Evolutionary conservation across 257 asterid species (phyloP).

Genomic region (Penstemon eatonii): DNA sequence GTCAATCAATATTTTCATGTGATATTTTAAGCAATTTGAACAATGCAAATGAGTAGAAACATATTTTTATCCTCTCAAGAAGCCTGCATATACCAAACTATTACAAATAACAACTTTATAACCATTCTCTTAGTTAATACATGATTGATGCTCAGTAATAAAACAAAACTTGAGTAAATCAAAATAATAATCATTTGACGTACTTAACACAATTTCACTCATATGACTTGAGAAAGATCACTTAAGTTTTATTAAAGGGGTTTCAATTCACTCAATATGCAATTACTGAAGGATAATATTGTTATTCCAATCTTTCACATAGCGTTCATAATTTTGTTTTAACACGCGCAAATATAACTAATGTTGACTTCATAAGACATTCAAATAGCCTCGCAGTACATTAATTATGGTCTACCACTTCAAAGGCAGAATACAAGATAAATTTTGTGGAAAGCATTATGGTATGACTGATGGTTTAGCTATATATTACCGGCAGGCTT

Average conservation of each 20-base stretch:
- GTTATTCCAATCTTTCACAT: too few species aligned
- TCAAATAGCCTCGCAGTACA: conserved; percentile 6
- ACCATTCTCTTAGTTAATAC: conserved; percentile 7
- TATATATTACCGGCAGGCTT: conserved; percentile 62
- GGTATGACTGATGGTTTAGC: conserved; percentile 4
- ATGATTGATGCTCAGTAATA: background rate
- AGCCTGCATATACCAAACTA: conserved; percentile 5
- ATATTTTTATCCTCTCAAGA: conserved; percentile 6
- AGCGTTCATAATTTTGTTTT: too few species aligned
- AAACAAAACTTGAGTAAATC: background rate
- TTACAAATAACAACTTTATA: conserved; percentile 6
- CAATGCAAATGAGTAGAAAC: conserved; percentile 10
- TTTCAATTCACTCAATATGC: too few species aligned
- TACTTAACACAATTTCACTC: conserved; percentile 2
- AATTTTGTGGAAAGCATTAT: background rate
- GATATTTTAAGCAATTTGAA: background rate
- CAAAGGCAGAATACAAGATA: conserved; percentile 19
- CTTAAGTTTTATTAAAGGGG: too few species aligned
- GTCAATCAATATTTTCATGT: conserved; percentile 11
- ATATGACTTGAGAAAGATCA: background rate
- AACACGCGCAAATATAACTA: background rate
- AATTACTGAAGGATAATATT: too few species aligned
- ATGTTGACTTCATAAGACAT: background rate
- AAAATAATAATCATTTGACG: background rate
- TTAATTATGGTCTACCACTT: background rate